Evolutionary conservation across 768 basidiomycete species (phyloP), one percentile per base, ranked within the genome.

Genomic region (Leccinum pellstonianum): DNA sequence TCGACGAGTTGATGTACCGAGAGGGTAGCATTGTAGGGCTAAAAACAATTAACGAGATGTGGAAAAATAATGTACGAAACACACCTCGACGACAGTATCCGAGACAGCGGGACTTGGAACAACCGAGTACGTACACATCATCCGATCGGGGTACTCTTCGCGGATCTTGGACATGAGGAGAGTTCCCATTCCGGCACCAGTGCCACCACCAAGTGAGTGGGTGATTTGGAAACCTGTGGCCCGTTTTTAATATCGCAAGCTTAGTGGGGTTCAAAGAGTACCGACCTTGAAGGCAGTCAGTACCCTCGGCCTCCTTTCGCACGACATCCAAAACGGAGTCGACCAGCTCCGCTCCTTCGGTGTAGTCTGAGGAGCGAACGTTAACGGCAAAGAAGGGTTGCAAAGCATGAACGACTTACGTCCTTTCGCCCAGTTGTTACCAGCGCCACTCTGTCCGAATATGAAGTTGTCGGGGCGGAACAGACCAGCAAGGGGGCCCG

Each of bases 341-440:
- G 66, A 98, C 97, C 73, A 98, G 87, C 82, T 99, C 97, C 73
- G 97, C 97, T 68, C 96, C 96, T 76, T 93, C 90, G 48, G 90
- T 93, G 79, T 95, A 95, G 75, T 93, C 72, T 73, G n/a, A 19
- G 25, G 3, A 7, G 15, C 2, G 21, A 8, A 3, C 37, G 10
- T 57, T 19, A 59, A 43, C 10, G 19, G 14, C 3, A 12, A 41
- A n/a, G 0, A n/a, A 15, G 14, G 1, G 5, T 10, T 8, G 4
- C 4, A 2, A 5, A 4, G 33, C 7, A 14, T 33, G 21, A 56
- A 48, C 4, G 41, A 90, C 93, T 85, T 72, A 94, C 90, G 91
- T 83, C 96, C 96, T 88, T 98, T 99, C 23, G 97, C 96, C 97
- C 97, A 98, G 81, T 98, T 98, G 86, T 99, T 98, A 73, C 96